Conservation (phyloP, 1,139 yeast genomes). For the Kurtzmaniella quercitrusa region DNA sequence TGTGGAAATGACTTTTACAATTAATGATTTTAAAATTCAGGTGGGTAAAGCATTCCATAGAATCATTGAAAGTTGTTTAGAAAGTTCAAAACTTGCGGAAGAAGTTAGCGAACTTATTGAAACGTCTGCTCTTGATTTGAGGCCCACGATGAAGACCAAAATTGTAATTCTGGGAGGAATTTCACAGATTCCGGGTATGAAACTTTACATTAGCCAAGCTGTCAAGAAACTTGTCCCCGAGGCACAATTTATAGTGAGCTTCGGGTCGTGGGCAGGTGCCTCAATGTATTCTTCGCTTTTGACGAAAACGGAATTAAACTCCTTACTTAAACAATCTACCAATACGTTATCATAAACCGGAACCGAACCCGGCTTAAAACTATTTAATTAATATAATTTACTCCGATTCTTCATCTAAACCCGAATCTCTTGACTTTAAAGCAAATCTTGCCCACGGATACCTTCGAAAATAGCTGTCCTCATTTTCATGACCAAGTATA, state of each 20-base stretch:
- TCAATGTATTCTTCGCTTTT: constrained; percentile 7
- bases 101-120: neutral
- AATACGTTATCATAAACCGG: too few species aligned
- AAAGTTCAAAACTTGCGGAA: neutral
- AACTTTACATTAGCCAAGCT: neutral
- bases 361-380: too few species aligned
- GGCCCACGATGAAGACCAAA: constrained; percentile 2
- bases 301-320: constrained; percentile 3
- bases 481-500: constrained; percentile 4
- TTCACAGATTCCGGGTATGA: constrained; percentile 6
- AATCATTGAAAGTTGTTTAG: neutral
- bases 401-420: neutral
- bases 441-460: constrained; percentile 6
- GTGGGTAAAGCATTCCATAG: neutral
- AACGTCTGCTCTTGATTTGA: constrained; percentile 3
- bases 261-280: constrained; percentile 7
- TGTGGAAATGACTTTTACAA: neutral
- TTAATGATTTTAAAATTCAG: neutral
- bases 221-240: neutral
- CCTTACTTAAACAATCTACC: neutral
- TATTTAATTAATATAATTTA: too few species aligned
- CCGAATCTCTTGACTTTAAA: neutral
- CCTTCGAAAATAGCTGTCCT: constrained; percentile 3
- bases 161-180: constrained; percentile 6
- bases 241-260: neutral